Evolutionary conservation across 2,329 filamentous ascomycete species (phyloP), one percentile per base, ranked within the genome.

Genomic region (Fusarium drepaniforme): DNA sequence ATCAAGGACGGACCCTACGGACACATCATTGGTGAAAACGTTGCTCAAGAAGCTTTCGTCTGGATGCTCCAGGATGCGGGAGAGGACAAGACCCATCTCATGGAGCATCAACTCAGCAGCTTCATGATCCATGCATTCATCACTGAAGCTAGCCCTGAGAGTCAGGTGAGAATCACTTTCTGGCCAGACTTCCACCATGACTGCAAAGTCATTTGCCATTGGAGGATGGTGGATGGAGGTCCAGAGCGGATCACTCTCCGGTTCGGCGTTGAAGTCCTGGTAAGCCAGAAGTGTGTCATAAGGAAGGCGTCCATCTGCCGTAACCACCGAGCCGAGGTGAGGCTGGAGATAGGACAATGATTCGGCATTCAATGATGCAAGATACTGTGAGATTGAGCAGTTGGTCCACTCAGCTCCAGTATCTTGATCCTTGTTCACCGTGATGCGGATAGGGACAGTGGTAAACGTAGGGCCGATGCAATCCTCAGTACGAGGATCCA

Each of bases 171-270:
- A 64, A 51, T 64, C 49, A 35, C 25, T 35, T 35, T 21, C 62
- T 35, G 62, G 62, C 62, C 62, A 64, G n/a, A 23, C 49, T 57
- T 64, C 62, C 35, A 64, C 49, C 62, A 64, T 64, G 49, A 64
- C 62, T 28, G n/a, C n/a, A 25, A 64, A 64, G 28, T 64, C 62
- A 44, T 64, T 64, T 8, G 15, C 49, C 62, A 64, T 64, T 16
- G 62, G 49, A n/a, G 49, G 62, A 44, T 64, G 62, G 6, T 57
- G 49, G 12, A 64, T 35, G 2, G 37, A 57, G 11, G 49, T 37
- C 62, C 62, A 64, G 35, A 64, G 35, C 9, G 25, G n/a, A 30
- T 57, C 49, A 64, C 49, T 11, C 13, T 21, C n/a, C 21, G 37
- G n/a, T 25, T 9, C 28, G 23, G 15, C 25, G n/a, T 64, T 64